Base-by-base conservation (phyloP, 2,329 filamentous ascomycete genomes). In the Penicillium digitatum region DNA sequence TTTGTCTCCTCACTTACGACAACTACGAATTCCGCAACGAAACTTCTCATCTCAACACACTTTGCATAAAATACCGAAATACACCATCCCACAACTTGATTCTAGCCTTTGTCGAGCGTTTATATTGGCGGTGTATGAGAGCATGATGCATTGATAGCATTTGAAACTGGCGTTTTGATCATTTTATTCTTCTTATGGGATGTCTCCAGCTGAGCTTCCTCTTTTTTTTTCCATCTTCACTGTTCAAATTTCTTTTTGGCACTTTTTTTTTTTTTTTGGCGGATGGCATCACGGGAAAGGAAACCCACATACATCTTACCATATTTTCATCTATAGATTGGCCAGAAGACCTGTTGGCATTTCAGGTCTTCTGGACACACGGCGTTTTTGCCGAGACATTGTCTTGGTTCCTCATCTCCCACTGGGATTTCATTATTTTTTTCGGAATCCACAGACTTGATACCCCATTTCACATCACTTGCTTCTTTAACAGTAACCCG, bases 41-140 rank as follows among this genome's bases (percentile, higher is more conserved):
- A 34, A 46, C 43, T 31, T 48, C 57, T 61, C 56, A 54, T 50
- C 53, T 52, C 51, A 34, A 39, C 24, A 50, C 49, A 47, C 27
- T 37, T 45, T 47, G 48, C 46, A 61, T 62, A 53, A 57, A 45
- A 44, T 47, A 39, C 42, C 47, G 37, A 49, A 45, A 45, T 55
- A 47, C 58, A 59, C 55, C 53, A 51, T 52, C 56, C 58, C 45
- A 60, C 34, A 54, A 62, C 50, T 54, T 48, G 53, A 55, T 57
- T 50, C 45, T 57, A 62, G 47, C 53, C 52, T 58, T 58, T 56
- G 38, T 63, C 60, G 54, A 64, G 62, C 62, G 57, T 63, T 61
- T 61, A 58, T 64, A 58, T 62, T 64, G 62, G 62, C 59, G 61
- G 63, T 64, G 63, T 62, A 65, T 63, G 62, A 65, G 57, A 63